phyloP scores from a whole-genome alignment of 73 alveolate species.

The Tetrahymena malaccensis region DNA sequence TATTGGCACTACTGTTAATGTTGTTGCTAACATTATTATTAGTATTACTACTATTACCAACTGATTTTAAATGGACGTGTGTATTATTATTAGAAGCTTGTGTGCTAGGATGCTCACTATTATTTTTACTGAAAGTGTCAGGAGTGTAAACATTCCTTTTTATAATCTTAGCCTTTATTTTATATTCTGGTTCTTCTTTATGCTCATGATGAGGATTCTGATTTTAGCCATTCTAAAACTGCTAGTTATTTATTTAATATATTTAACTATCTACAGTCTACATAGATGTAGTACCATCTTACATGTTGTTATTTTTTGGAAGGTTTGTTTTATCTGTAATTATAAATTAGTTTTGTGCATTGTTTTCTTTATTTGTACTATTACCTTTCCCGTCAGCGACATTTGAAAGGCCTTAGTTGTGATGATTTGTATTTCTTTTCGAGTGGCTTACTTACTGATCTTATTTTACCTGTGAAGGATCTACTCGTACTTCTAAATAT shows the following conservation, averaged over 20 bases:
- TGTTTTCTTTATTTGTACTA: not conserved
- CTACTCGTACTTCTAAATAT: not conserved
- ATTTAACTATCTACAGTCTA: not conserved
- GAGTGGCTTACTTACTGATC: not conserved
- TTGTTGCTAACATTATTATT: not conserved
- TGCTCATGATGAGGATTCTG: not conserved
- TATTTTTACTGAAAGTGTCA: not conserved
- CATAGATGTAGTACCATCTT: not conserved
- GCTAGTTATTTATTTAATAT: not conserved
- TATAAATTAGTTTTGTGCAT: not conserved
- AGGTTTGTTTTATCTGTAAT: not conserved
- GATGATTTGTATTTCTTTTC: not conserved
- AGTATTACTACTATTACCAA: not conserved
- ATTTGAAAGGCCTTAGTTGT: not conserved
- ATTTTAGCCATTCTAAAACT: not conserved
- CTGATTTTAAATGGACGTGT: not conserved
- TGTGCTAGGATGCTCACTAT: not conserved
- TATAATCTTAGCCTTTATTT: not conserved
- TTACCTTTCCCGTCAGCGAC: not conserved
- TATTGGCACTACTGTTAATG: not conserved
- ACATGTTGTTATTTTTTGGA: not conserved
- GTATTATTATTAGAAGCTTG: not conserved
- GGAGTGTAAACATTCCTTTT: not conserved
- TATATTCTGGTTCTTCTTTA: not conserved
- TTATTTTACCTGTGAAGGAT: not conserved